Evolutionary conservation across 2,329 filamentous ascomycete species (phyloP).

Genomic region (Fonsecaea pugnacius): DNA sequence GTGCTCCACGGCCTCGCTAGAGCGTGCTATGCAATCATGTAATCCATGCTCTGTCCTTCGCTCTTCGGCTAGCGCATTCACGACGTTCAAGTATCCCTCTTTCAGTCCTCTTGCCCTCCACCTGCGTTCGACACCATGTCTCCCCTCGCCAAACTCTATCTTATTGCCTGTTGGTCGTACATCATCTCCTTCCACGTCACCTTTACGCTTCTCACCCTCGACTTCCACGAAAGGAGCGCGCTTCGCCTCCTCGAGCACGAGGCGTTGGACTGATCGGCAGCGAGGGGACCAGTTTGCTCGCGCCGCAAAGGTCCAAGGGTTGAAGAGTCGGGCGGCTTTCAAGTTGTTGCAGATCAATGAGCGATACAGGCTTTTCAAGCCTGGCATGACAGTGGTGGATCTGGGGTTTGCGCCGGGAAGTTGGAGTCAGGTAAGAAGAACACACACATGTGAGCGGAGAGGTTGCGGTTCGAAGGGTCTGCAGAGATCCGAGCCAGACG

Average conservation of each 20-base stretch:
- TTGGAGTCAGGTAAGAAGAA: slow-evolving; percentile 65
- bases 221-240: slow-evolving; percentile 10
- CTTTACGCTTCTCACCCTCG: slow-evolving; percentile 27
- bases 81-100: neutral
- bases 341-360: slow-evolving; percentile 90
- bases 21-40: slow-evolving; percentile 35
- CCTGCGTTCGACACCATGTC: slow-evolving; percentile 25
- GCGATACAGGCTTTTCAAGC: slow-evolving; percentile 77
- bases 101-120: neutral
- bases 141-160: slow-evolving; percentile 34
- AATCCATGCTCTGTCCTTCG: slow-evolving; percentile 21
- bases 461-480: neutral
- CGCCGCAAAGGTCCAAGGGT: slow-evolving; percentile 74
- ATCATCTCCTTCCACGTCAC: slow-evolving; percentile 36
- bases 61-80: slow-evolving; percentile 4
- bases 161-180: slow-evolving; percentile 37
- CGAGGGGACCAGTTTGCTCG: slow-evolving; percentile 71
- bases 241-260: slow-evolving; percentile 26
- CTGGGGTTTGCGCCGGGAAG: slow-evolving; percentile 80
- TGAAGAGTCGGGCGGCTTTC: slow-evolving; percentile 91
- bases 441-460: neutral
- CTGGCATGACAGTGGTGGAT: slow-evolving; percentile 85
- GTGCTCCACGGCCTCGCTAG: slow-evolving; percentile 3
- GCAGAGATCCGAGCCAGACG: neutral
- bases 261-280: slow-evolving; percentile 78